A percentile compares a stretch with the other conserved stretches of the same genome.
These are phyloP conservation scores for Panellus pusillus DNA, from an alignment of 768 basidiomycete species.

Conservation along the genomic window DNA sequence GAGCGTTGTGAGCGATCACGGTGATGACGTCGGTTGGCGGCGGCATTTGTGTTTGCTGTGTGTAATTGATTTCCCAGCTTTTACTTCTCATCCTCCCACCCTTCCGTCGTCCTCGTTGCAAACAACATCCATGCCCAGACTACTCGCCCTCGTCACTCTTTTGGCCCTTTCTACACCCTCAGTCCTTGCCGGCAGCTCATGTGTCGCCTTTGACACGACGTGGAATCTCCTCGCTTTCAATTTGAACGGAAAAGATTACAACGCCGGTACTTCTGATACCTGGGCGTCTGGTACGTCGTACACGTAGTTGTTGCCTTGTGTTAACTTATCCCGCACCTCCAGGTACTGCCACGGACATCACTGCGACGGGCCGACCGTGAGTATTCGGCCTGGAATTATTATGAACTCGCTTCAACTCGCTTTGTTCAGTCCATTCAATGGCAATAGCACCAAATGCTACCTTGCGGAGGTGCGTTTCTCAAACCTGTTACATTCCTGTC, in stretches of 20 bases:
- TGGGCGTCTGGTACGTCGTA: conserved; percentile 60
- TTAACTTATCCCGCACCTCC: conserved; percentile 9
- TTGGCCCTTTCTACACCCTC: conserved; percentile 39
- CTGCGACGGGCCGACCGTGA: conserved; percentile 76
- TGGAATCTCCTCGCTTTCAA: conserved; percentile 91
- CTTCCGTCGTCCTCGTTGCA: no score
- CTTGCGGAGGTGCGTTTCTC: conserved; percentile 55
- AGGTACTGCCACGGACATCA: conserved; percentile 68
- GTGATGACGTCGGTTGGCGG: conserved; percentile 11
- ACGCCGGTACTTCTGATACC: conserved; percentile 65
- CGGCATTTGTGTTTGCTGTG: no score
- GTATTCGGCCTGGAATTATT: conserved; percentile 25
- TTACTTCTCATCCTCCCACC: not conserved
- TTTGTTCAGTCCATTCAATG: conserved; percentile 60
- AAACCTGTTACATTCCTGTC: not conserved
- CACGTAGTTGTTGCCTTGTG: not conserved
- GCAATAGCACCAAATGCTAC: conserved; percentile 65
- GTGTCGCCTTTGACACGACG: conserved; percentile 74
- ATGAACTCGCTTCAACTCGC: conserved; percentile 3
- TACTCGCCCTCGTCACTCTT: conserved; percentile 53
- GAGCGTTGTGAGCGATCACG: no score
- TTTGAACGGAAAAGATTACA: conserved; percentile 81
- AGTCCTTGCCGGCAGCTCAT: conserved; percentile 46
- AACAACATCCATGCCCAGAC: conserved; percentile 24
- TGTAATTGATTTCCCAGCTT: no score